A percentile compares a stretch with the other conserved stretches of the same genome.
These are phyloP conservation scores for Clarireedia hainanense DNA, from an alignment of 2,329 filamentous ascomycete genomes.

Conservation along the genomic window DNA sequence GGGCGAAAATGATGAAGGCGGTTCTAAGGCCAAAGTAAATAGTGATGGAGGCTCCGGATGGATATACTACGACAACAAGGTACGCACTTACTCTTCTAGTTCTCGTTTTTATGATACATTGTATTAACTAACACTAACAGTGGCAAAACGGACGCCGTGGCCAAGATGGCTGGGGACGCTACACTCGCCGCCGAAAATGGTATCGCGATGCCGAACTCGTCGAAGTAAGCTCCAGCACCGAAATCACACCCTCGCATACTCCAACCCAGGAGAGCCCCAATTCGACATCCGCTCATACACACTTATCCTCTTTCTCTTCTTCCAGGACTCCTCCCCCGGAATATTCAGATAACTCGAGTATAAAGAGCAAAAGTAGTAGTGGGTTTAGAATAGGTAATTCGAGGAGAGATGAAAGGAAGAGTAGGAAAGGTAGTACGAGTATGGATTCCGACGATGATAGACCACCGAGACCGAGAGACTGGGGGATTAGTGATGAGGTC, in stretches of 20 bases:
- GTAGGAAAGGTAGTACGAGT: conserved; percentile 15
- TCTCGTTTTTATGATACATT: background rate
- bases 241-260: conserved; percentile 36
- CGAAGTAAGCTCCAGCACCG: conserved; percentile 48
- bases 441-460: conserved; percentile 33
- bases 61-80: conserved; percentile 98
- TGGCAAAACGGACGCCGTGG: conserved; percentile 85
- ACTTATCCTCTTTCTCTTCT: conserved; percentile 4
- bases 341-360: conserved; percentile 15
- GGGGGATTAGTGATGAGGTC: conserved; percentile 78
- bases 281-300: background rate
- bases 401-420: conserved; percentile 17
- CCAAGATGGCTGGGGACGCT: conserved; percentile 86
- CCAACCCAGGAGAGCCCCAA: conserved; percentile 23
- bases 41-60: conserved; percentile 60
- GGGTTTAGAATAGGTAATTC: conserved; percentile 15
- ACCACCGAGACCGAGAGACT: conserved; percentile 50
- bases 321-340: conserved; percentile 10
- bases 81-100: conserved; percentile 32
- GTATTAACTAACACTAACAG: conserved; percentile 35
- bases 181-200: conserved; percentile 92
- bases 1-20: conserved; percentile 41
- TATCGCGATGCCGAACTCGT: conserved; percentile 93
- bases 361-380: conserved; percentile 13
- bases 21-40: conserved; percentile 32